Evolutionary conservation across 805 yeast genomes (phyloP), one percentile per base, ranked within the genome.

Genomic region (Wickerhamomyces tratensis): DNA sequence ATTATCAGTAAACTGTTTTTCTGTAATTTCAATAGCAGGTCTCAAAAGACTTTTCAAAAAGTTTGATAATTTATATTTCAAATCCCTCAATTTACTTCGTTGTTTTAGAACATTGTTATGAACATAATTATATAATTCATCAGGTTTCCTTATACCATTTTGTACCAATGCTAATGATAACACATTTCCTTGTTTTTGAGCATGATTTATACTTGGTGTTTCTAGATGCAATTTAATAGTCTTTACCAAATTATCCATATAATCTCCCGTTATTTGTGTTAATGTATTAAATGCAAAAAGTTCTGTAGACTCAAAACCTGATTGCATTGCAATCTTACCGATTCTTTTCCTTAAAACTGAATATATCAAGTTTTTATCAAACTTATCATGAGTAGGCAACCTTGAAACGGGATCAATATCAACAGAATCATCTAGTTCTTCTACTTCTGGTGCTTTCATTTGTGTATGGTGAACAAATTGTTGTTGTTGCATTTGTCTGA

Each of bases 401-500:
- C 83, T 78, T 1, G 96, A 85, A 20, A 85, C 72, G 2, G 89
- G 79, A 52, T 89, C 97, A n/a, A 89, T 64, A 57, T 89, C 97
- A 25, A 73, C 57, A 9, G 64, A 50, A 42, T 85, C 87, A 44
- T 69, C 64, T 12, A 89, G 61, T 10, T 71, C 62, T 39, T 76
- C 79, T 36, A 81, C 71, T 44, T 74, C 82, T 5, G 91, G 91
- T 12, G 82, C 76, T 48, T 74, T 75, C 70, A 80, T 67, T 52
- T 82, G 91, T 0, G 87, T 72, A 41, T 81, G 82, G 54, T 83
- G 91, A 40, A 83, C 66, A 59, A 78, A 79, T 45, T 78, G 82
- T 40, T 82, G 86, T 15, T 83, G 83, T 62, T 93, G 98, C 82
- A 93, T 82, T 56, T 89, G 89, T 49, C 96, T 71, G 45, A 93